Percentiles rank a stretch among this genome's conserved stretches.
Evolutionary conservation across 1,284 basidiomycete species (phyloP).

Genomic region (Schizopora paradoxa): DNA sequence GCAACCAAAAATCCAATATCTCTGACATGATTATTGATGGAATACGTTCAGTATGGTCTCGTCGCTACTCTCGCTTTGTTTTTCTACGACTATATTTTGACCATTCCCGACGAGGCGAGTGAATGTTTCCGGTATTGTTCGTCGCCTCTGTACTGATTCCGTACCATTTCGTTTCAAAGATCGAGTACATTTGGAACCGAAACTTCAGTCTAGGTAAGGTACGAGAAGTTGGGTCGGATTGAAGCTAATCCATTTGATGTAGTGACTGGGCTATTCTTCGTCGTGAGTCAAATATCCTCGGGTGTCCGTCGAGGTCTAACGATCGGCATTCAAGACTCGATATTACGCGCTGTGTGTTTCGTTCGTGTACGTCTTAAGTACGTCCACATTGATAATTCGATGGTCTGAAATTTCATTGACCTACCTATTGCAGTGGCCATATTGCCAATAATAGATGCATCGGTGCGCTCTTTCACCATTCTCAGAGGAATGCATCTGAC

Average conservation of each 20-base stretch:
- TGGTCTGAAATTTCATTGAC: no score
- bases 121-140: no score
- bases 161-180: background rate
- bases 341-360: constrained; percentile 3
- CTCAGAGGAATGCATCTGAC: no score
- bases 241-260: background rate
- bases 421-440: no score
- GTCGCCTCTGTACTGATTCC: background rate
- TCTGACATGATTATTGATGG: no score
- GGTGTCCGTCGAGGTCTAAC: background rate
- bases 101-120: constrained; percentile 2
- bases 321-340: background rate
- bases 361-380: background rate
- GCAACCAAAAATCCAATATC: no score
- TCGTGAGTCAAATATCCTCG: background rate
- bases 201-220: background rate
- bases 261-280: constrained; percentile 4
- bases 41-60: background rate
- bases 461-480: no score
- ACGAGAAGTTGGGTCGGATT: background rate
- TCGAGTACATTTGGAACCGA: constrained; percentile 9
- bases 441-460: no score
- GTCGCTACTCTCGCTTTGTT: background rate
- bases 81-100: constrained; percentile 3
- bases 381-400: no score